These are phyloP conservation scores for Leucosporidium creatinivorum DNA, from an alignment of 768 basidiomycete species.

Conservation along the genomic window DNA sequence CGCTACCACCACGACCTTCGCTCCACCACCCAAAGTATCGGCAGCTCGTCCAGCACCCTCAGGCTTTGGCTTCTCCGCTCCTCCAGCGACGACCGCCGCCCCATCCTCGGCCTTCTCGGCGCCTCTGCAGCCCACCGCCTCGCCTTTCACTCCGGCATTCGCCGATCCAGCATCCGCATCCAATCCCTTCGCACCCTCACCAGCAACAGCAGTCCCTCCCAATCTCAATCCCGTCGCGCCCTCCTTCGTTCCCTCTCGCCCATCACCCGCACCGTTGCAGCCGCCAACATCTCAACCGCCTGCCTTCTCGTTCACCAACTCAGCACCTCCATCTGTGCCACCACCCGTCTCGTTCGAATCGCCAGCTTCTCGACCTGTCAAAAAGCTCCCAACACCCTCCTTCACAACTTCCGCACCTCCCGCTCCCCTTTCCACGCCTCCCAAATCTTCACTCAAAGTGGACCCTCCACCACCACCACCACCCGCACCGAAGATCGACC, in stretches of 20 bases:
- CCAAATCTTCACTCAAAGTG: too few species aligned
- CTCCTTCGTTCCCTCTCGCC: neutral
- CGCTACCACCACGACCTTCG: neutral
- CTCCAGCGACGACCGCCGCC: neutral
- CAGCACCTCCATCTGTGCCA: neutral
- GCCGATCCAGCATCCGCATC: slow-evolving; percentile 8
- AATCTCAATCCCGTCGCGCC: slow-evolving; percentile 15
- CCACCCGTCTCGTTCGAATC: neutral
- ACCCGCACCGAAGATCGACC: too few species aligned
- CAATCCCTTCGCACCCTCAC: neutral
- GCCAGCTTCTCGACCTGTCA: neutral
- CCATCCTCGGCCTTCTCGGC: slow-evolving; percentile 33
- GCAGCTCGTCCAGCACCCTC: neutral
- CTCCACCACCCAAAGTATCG: neutral
- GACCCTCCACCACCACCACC: too few species aligned
- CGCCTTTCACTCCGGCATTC: slow-evolving; percentile 12
- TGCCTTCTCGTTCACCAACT: neutral
- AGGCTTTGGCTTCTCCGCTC: neutral
- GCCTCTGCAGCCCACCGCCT: slow-evolving; percentile 40
- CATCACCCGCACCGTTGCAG: slow-evolving; percentile 1
- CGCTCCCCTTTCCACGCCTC: too few species aligned
- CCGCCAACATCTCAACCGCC: neutral
- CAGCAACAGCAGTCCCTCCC: slow-evolving; percentile 12
- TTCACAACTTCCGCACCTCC: too few species aligned
- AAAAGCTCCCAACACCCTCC: neutral